These are phyloP conservation scores for Coemansia sp. DNA, from an alignment of 192 early-diverging fungal genomes.

Conservation along the genomic window DNA sequence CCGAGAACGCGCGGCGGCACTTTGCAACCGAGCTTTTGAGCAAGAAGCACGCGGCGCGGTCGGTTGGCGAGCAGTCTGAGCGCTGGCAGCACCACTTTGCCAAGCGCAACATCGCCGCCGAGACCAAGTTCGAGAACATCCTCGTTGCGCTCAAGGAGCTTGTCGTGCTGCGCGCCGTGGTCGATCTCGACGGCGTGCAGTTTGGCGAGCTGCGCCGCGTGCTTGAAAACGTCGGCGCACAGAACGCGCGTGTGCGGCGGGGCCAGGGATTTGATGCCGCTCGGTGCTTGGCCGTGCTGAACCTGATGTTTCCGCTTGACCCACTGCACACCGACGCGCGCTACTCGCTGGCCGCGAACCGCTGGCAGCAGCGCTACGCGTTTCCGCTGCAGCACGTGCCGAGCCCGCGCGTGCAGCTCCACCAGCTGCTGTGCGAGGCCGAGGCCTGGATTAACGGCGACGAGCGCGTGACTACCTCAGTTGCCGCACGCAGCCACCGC, in stretches of 20 bases:
- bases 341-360: conserved; percentile 2
- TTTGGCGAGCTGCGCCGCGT: conserved; percentile 18
- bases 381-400: conserved; percentile 35
- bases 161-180: conserved; percentile 27
- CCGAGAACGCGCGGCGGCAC: conserved; percentile 32
- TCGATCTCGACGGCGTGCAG: not conserved
- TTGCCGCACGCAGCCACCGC: not conserved
- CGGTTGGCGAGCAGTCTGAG: conserved; percentile 41
- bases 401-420: conserved; percentile 38
- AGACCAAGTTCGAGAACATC: conserved; percentile 46
- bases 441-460: conserved; percentile 43
- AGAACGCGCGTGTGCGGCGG: conserved; percentile 27
- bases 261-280: too few species aligned
- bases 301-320: conserved; percentile 46
- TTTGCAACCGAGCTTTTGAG: conserved; percentile 16
- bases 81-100: conserved; percentile 45
- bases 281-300: conserved; percentile 37
- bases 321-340: conserved; percentile 1
- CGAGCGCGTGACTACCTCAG: conserved; percentile 6
- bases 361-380: conserved; percentile 26
- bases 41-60: conserved; percentile 21
- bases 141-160: conserved; percentile 48
- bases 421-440: conserved; percentile 38
- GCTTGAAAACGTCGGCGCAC: not conserved
- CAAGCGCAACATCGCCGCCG: conserved; percentile 42